A percentile compares a stretch with the other conserved stretches of the same genome.
phyloP scores from a whole-genome alignment of 306 rosid genomes.

The Gastrolobium villosum region DNA sequence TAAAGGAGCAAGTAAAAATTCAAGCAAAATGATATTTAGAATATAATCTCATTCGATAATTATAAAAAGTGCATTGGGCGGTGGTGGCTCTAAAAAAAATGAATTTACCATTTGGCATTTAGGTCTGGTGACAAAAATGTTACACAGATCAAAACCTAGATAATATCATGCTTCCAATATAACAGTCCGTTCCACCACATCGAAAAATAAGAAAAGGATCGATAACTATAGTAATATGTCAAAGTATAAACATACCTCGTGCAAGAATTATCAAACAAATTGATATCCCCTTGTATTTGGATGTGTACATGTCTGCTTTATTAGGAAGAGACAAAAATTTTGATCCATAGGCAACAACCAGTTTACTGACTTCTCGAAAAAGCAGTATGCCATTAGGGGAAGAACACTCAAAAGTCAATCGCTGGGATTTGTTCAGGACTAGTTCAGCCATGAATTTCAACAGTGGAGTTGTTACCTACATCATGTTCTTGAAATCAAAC shows the following conservation, averaged over 20 bases:
- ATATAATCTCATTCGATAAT: background rate
- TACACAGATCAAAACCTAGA: constrained; percentile 21
- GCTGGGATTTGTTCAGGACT: constrained; percentile 82
- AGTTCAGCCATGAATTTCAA: constrained; percentile 86
- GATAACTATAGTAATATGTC: constrained; percentile 17
- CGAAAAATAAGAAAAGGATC: background rate
- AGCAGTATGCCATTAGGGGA: constrained; percentile 96
- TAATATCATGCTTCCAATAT: background rate
- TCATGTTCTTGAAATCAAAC: constrained; percentile 35
- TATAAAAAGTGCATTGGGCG: background rate
- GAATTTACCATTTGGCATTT: constrained; percentile 4
- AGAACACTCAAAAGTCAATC: constrained; percentile 84
- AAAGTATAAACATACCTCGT: constrained; percentile 65
- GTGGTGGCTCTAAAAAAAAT: background rate
- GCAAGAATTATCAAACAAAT: constrained; percentile 80
- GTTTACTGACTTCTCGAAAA: constrained; percentile 94
- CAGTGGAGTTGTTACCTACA: constrained; percentile 87
- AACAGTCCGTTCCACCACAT: constrained; percentile 22
- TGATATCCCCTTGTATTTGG: constrained; percentile 92
- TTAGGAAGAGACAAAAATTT: constrained; percentile 77
- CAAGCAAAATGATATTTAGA: constrained; percentile 20
- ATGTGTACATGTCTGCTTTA: constrained; percentile 78
- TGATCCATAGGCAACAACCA: constrained; percentile 88
- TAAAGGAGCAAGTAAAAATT: background rate
- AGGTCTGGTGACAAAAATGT: background rate